These are phyloP conservation scores for Samsoniella hepiali DNA, from an alignment of 2,329 filamentous ascomycete species.

Conservation along the genomic window DNA sequence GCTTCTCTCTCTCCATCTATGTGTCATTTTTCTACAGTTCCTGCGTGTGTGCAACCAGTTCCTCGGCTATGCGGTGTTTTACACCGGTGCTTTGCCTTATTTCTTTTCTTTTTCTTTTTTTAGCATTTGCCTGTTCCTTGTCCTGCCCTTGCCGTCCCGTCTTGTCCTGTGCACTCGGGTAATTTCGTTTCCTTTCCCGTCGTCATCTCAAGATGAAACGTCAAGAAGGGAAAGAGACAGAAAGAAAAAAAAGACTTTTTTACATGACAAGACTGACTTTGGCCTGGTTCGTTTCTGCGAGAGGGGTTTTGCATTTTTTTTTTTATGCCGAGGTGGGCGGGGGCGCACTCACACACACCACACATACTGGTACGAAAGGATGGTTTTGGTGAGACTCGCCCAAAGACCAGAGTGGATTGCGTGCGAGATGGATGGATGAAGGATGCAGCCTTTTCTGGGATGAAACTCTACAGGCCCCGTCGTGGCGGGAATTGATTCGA, in stretches of 20 bases:
- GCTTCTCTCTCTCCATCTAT: not conserved
- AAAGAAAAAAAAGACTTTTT: not conserved
- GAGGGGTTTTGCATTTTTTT: too few relatives aligned
- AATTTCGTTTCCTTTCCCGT: not conserved
- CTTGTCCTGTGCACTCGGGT: too few relatives aligned
- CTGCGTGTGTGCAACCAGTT: constrained; percentile 4
- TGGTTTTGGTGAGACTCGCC: not conserved
- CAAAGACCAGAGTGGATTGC: not conserved
- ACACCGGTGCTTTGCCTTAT: not conserved
- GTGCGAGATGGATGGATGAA: not conserved
- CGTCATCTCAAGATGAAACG: not conserved
- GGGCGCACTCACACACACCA: not conserved
- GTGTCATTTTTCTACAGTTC: not conserved
- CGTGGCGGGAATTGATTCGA: constrained; percentile 13
- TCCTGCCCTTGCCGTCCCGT: not conserved
- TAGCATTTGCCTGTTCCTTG: not conserved
- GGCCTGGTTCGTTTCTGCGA: too few relatives aligned
- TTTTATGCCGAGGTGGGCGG: constrained; percentile 3
- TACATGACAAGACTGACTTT: not conserved
- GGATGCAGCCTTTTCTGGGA: not conserved
- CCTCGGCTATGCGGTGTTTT: constrained; percentile 11
- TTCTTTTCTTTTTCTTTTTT: not conserved
- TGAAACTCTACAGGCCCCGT: constrained; percentile 7
- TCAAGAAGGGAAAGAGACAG: not conserved
- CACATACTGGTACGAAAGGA: not conserved